Evolutionary conservation across 2,329 filamentous ascomycete genomes (phyloP), one percentile per base, ranked within the genome.

Genomic region (Colletotrichum sp.): DNA sequence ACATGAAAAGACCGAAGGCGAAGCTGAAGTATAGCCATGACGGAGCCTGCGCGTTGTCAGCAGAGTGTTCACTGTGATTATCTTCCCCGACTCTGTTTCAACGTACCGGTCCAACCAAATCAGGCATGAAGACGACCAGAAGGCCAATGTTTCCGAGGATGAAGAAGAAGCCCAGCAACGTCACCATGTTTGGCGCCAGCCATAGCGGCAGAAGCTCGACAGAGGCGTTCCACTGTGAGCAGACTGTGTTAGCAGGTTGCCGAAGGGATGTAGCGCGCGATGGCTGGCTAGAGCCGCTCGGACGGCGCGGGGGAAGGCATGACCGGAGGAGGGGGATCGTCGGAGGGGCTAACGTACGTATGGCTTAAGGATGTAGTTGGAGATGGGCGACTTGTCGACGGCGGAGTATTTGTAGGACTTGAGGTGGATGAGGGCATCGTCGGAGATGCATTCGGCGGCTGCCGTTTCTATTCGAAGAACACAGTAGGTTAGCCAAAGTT

Each of bases 161-260:
- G 89, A 96, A 99, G 87, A 94, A 93, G 90, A 99, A 99, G 75
- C 97, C 97, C 64, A 99, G 86, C 28, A 99, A 89, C 79, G 97
- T 99, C 76, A 99, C 96, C 93, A 98, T 97, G 83, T 99, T 99
- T 39, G 97, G 97, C 32, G 97, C 97, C 71, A 99, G 91, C 96
- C 96, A 99, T 92, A 98, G 87, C 78, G 97, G 97, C 81, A 99
- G 87, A 57, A 98, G 87, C 84, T 98, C 93, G 81, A 99, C 97
- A 81, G 96, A 96, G 79, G 93, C 95, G 91, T 98, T 99, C 97
- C 97, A 99, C 96, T 99, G 85, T 82, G 80, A 49, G 64, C 74
- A 76, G 66, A 26, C 71, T 60, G 32, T 44, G 70, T 78, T 77
- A 79, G 78, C 78, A 63, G 78, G 74, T 73, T 66, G 68, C 77